phyloP scores from a whole-genome alignment of 257 asterid genomes.

The Cinchona pubescens region DNA sequence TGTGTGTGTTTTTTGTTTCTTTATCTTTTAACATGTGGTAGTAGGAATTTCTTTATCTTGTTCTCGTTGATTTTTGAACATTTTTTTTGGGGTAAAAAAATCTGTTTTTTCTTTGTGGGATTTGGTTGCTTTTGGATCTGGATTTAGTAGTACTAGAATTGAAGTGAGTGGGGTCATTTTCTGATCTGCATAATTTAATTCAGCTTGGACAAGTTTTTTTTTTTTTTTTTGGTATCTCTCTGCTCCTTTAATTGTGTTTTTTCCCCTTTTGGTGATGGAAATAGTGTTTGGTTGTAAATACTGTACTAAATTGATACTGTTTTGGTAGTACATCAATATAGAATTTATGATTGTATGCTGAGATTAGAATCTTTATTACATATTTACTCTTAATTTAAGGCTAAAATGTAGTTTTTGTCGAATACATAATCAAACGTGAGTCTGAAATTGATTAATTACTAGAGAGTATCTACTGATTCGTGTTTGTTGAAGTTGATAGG shows the following conservation, averaged over 20 bases:
- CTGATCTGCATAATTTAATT: conserved; percentile 1
- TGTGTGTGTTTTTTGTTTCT: too few relatives aligned
- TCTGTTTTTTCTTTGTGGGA: background rate
- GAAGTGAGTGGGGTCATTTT: background rate
- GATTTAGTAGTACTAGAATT: background rate
- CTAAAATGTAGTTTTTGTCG: background rate
- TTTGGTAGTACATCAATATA: background rate
- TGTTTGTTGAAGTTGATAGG: background rate
- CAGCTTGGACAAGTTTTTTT: background rate
- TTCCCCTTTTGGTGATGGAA: background rate
- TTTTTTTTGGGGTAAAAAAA: background rate
- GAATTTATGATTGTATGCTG: background rate
- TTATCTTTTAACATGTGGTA: background rate
- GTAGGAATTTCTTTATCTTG: background rate
- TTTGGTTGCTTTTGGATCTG: conserved; percentile 11
- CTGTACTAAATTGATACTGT: background rate
- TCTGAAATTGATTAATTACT: background rate
- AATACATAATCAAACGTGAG: background rate
- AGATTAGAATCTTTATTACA: background rate
- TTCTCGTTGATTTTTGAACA: background rate
- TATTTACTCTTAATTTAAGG: too few relatives aligned
- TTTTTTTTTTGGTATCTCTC: background rate
- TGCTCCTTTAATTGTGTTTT: background rate
- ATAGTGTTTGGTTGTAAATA: background rate
- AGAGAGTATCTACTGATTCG: background rate